Percentiles rank a stretch among this genome's conserved stretches.
Evolutionary conservation across 345 rosid genomes (phyloP).

Genomic region (Passiflora organensis): DNA sequence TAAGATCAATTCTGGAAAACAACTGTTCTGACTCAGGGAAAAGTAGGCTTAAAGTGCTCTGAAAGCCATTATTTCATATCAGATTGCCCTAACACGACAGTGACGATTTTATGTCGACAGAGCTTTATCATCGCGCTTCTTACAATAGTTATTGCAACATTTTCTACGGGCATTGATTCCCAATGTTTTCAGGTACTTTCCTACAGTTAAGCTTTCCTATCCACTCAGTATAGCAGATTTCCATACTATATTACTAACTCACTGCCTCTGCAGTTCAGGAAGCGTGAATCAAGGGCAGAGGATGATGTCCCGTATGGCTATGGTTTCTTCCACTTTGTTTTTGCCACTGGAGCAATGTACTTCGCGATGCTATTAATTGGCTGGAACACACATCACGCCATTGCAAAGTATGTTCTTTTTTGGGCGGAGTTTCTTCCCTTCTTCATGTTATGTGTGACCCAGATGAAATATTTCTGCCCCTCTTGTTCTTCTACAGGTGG

Average conservation of each 20-base stretch:
- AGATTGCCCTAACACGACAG: not conserved
- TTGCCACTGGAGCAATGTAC: conserved; percentile 97
- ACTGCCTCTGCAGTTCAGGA: conserved; percentile 45
- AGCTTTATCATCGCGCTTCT: conserved; percentile 81
- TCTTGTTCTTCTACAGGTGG: conserved; percentile 52
- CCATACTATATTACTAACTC: not conserved
- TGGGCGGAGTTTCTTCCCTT: not conserved
- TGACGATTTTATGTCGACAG: conserved; percentile 33
- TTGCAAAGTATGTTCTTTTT: conserved; percentile 48
- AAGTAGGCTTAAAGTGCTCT: not conserved
- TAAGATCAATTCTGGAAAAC: no score
- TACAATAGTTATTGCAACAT: conserved; percentile 87
- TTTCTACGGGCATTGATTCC: conserved; percentile 93
- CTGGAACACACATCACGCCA: conserved; percentile 86
- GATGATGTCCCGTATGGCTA: conserved; percentile 85
- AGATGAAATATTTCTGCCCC: no score
- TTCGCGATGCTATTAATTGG: conserved; percentile 88
- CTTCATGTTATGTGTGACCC: not conserved
- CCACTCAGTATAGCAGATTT: not conserved
- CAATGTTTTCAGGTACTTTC: conserved; percentile 80
- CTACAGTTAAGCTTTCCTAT: not conserved
- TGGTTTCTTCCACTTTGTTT: conserved; percentile 96
- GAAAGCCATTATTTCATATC: not conserved
- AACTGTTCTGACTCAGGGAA: not conserved
- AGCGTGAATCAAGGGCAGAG: conserved; percentile 39